Evolutionary conservation across 2,329 filamentous ascomycete genomes (phyloP), one percentile per base, ranked within the genome.

Genomic region (Cryphonectria nitschkei): DNA sequence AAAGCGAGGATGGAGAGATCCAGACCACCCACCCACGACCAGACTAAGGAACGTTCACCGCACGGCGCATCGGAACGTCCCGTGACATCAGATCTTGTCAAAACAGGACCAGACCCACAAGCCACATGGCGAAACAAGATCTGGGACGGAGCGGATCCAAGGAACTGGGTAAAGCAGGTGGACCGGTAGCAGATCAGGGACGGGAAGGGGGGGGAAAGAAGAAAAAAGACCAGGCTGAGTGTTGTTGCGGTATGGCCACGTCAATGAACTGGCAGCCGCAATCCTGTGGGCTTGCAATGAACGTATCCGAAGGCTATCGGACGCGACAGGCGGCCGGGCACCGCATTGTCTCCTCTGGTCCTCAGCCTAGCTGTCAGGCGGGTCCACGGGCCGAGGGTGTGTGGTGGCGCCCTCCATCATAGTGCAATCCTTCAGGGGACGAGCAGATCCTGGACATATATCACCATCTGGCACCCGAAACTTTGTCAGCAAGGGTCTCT

Each of bases 61-160:
- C 34, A 54, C 32, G 4, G 9, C 46, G 37, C 46, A 56, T 16
- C 41, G 64, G 52, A 32, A n/a, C 16, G 32, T 41, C 43, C 65
- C 52, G n/a, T 37, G 34, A 34, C 32, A 19, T 67, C 29, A 29
- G 29, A 43, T 39, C n/a, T 32, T 67, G 52, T 58, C 34, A 41
- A 13, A 11, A 52, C 50, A 58, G 39, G 52, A 8, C 39, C 65
- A 26, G 65, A 22, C 54, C 65, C 65, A 67, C 54, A 58, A 56
- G 34, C 54, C 26, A 58, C 54, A 58, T 58, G 54, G 13, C 26
- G 14, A 50, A 50, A 14, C 52, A 26, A 29, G 52, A 54, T 29
- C 52, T 54, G 22, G 11, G 52, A 22, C 46, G n/a, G 6, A 13
- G 52, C 52, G n/a, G 26, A 11, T 14, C 52, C 52, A 5, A 50